These are phyloP conservation scores for Aspergillus carlsbadensis DNA, from an alignment of 495 filamentous ascomycete species.

Conservation along the genomic window DNA sequence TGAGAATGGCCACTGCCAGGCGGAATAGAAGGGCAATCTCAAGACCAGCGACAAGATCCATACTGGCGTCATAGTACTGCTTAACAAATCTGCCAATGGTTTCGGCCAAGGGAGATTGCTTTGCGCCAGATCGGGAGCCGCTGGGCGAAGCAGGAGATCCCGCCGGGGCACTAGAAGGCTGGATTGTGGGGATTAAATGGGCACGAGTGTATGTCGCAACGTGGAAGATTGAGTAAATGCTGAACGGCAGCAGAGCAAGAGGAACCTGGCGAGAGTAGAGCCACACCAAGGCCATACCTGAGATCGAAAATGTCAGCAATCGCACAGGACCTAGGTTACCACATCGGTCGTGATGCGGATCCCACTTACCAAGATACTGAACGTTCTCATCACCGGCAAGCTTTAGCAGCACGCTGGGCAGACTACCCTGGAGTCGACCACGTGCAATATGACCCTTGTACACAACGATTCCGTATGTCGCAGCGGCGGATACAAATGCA, in stretches of 20 bases:
- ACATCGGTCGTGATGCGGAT: neutral
- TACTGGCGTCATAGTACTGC: conserved; percentile 90
- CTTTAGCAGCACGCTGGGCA: conserved; percentile 58
- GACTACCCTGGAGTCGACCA: conserved; percentile 59
- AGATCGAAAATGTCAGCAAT: conserved; percentile 7
- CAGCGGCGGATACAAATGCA: conserved; percentile 82
- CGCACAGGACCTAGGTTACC: neutral
- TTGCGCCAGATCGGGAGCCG: conserved; percentile 54
- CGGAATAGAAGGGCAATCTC: conserved; percentile 83
- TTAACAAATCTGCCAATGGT: conserved; percentile 91
- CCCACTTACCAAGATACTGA: conserved; percentile 84
- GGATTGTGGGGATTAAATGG: conserved; percentile 53
- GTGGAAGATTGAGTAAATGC: conserved; percentile 97
- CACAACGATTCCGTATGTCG: conserved; percentile 97
- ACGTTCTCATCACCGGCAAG: conserved; percentile 89
- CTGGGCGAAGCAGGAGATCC: conserved; percentile 56
- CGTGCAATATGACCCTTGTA: conserved; percentile 94
- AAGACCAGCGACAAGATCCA: conserved; percentile 75
- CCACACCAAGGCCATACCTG: conserved; percentile 95
- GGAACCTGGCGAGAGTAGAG: conserved; percentile 86
- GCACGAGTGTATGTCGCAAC: conserved; percentile 72
- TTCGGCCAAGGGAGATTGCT: conserved; percentile 69
- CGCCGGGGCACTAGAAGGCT: conserved; percentile 39
- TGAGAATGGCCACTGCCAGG: conserved; percentile 70
- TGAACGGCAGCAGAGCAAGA: conserved; percentile 88